phyloP scores from a whole-genome alignment of 2,329 filamentous ascomycete species.

The Aspergillus nomiae region DNA sequence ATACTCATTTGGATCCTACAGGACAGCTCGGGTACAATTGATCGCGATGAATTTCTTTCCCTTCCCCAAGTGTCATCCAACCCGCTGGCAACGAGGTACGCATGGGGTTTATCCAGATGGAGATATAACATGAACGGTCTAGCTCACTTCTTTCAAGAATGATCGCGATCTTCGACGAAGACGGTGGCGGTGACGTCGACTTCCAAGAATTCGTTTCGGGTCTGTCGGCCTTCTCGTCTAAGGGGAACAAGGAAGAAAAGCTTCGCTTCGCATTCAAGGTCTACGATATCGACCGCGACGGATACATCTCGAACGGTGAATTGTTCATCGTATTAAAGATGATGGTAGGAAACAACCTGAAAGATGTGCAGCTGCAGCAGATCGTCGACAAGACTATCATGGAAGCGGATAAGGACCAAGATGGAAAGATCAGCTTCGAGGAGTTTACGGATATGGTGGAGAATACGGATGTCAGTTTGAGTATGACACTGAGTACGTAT shows the following conservation, averaged over 20 bases:
- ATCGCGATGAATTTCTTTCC: slow-evolving; percentile 96
- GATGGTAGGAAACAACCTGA: slow-evolving; percentile 99
- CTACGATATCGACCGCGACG: slow-evolving; percentile 98
- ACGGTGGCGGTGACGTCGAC: slow-evolving; percentile 95
- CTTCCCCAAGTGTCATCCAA: slow-evolving; percentile 98
- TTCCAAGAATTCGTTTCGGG: slow-evolving; percentile 98
- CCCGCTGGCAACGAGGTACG: slow-evolving; percentile 87
- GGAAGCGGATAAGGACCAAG: slow-evolving; percentile 94
- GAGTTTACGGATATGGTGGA: slow-evolving; percentile 99
- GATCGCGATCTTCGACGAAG: slow-evolving; percentile 99
- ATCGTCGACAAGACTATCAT: slow-evolving; percentile 99
- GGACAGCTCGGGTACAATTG: slow-evolving; percentile 98
- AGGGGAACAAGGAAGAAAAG: slow-evolving; percentile 99
- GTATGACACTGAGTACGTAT: slow-evolving; percentile 65
- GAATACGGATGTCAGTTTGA: slow-evolving; percentile 75
- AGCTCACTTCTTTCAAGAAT: slow-evolving; percentile 63
- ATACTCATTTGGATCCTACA: slow-evolving; percentile 41
- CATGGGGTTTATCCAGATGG: no score
- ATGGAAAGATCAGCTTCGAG: slow-evolving; percentile 98
- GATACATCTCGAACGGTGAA: slow-evolving; percentile 98
- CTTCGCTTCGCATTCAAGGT: slow-evolving; percentile 97
- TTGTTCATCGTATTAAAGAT: slow-evolving; percentile 99
- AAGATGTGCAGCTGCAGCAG: slow-evolving; percentile 97
- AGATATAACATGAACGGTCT: not conserved
- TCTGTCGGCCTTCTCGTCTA: slow-evolving; percentile 91